Evolutionary conservation across 768 basidiomycete species (phyloP).

Genomic region (Leccinum rimulosum): DNA sequence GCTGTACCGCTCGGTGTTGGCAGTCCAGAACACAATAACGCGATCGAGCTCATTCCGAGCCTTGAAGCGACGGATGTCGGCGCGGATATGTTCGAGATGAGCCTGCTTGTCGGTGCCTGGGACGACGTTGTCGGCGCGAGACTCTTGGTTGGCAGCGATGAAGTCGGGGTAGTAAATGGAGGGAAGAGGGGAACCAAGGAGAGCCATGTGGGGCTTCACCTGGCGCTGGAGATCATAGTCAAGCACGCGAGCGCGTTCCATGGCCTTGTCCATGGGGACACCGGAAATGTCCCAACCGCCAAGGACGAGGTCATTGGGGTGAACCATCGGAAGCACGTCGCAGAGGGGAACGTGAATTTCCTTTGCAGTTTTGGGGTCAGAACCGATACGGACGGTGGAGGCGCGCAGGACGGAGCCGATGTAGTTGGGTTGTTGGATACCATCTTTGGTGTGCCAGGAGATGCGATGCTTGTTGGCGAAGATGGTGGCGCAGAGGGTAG

Average conservation of each 20-base stretch:
- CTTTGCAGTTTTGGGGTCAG: slow-evolving; percentile 74
- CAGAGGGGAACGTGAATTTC: slow-evolving; percentile 92
- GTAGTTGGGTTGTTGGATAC: slow-evolving; percentile 94
- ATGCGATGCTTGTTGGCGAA: slow-evolving; percentile 96
- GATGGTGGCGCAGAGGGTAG: slow-evolving; percentile 90
- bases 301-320: slow-evolving; percentile 96
- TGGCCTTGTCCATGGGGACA: slow-evolving; percentile 81
- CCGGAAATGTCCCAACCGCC: slow-evolving; percentile 99
- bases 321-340: slow-evolving; percentile 94
- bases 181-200: slow-evolving; percentile 79
- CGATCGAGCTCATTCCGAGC: slow-evolving; percentile 76
- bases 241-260: slow-evolving; percentile 90
- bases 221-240: slow-evolving; percentile 98
- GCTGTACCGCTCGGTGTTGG: slow-evolving; percentile 97
- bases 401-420: slow-evolving; percentile 96
- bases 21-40: slow-evolving; percentile 96
- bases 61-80: slow-evolving; percentile 96
- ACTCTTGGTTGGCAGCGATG: slow-evolving; percentile 96
- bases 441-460: slow-evolving; percentile 90
- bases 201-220: slow-evolving; percentile 81
- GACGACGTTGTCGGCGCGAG: slow-evolving; percentile 91
- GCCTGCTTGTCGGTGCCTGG: slow-evolving; percentile 83
- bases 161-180: slow-evolving; percentile 98
- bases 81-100: slow-evolving; percentile 88
- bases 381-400: slow-evolving; percentile 89